Evolutionary conservation across 2,329 filamentous ascomycete species (phyloP).

Genomic region (Diaporthe sp.): DNA sequence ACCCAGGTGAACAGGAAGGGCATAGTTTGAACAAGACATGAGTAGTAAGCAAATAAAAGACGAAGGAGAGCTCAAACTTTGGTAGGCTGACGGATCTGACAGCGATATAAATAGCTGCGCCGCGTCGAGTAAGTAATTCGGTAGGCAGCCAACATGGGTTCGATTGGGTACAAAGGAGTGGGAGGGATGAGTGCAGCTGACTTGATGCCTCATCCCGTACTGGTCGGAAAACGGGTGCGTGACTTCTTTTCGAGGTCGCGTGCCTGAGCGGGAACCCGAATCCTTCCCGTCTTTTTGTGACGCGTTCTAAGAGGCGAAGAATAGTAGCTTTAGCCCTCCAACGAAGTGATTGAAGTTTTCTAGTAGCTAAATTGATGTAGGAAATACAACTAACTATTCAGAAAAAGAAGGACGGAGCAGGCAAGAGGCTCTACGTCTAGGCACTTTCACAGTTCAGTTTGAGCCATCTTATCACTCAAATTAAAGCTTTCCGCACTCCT

Average conservation of each 20-base stretch:
- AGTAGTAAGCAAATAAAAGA: neutral
- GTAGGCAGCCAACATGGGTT: slow-evolving; percentile 19
- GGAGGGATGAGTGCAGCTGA: slow-evolving; percentile 11
- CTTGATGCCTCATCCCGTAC: neutral
- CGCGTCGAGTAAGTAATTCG: neutral
- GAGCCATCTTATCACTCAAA: no score
- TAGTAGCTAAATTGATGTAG: no score
- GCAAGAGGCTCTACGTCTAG: no score
- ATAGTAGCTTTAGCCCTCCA: no score
- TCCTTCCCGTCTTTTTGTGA: no score
- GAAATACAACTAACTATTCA: no score
- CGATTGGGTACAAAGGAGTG: neutral
- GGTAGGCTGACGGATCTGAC: neutral
- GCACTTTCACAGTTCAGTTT: no score
- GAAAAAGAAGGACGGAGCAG: no score
- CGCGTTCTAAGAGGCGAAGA: no score
- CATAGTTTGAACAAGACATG: slow-evolving; percentile 53
- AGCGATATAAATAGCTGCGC: neutral
- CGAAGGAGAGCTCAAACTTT: neutral
- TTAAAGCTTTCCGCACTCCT: no score
- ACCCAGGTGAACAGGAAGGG: slow-evolving; percentile 75
- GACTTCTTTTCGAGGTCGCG: slow-evolving; percentile 22
- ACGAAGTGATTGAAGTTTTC: no score
- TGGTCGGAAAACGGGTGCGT: neutral
- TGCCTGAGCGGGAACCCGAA: neutral